These are phyloP conservation scores for Striga asiatica DNA, from an alignment of 257 asterid genomes.

Conservation along the genomic window DNA sequence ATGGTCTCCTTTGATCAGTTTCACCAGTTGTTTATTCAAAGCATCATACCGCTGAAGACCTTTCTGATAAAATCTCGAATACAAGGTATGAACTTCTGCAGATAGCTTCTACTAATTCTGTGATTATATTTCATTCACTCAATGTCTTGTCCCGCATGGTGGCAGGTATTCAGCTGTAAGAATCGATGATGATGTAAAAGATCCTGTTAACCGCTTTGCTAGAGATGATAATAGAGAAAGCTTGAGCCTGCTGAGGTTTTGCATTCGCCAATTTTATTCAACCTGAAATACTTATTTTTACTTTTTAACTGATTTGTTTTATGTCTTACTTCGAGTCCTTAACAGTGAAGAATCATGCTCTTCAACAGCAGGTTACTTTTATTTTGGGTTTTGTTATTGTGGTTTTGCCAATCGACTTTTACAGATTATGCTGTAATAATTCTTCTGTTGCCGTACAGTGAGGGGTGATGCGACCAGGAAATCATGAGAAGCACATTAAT, in stretches of 20 bases:
- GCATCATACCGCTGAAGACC: conserved; percentile 20
- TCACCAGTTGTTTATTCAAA: conserved; percentile 22
- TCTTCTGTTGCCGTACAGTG: conserved; percentile 21
- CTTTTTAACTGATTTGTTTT: conserved; percentile 15
- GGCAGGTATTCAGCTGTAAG: conserved; percentile 35
- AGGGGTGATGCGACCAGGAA: conserved; percentile 31
- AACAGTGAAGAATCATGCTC: conserved; percentile 75
- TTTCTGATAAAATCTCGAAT: conserved; percentile 27
- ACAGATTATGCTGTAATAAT: background rate
- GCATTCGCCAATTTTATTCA: conserved; percentile 17
- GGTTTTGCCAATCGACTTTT: conserved; percentile 8
- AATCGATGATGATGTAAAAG: conserved; percentile 20
- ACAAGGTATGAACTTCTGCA: conserved; percentile 19
- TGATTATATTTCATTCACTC: background rate
- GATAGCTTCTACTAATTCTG: conserved; percentile 1
- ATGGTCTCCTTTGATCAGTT: conserved; percentile 27
- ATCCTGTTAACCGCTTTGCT: conserved; percentile 24
- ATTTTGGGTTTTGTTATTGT: conserved; percentile 9
- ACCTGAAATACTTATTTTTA: conserved; percentile 3
- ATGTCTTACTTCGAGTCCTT: conserved; percentile 14
- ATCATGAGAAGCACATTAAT: conserved; percentile 17
- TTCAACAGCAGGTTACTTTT: conserved; percentile 47
- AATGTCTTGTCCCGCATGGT: conserved; percentile 10
- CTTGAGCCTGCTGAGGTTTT: conserved; percentile 46
- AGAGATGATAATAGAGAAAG: conserved; percentile 34